Conservation (phyloP, 345 rosid genomes). For the Camelina neglecta region DNA sequence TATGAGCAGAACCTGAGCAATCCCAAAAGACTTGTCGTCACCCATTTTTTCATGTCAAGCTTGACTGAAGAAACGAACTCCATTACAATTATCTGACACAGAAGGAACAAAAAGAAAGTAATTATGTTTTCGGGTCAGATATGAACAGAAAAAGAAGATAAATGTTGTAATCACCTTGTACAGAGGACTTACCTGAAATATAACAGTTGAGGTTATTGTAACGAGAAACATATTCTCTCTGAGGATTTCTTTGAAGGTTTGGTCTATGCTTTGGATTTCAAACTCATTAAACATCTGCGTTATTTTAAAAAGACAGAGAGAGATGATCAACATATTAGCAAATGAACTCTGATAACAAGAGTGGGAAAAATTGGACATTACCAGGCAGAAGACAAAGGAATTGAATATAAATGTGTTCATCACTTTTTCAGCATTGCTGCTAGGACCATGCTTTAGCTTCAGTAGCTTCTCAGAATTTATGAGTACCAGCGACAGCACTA, state of each 20-base stretch:
- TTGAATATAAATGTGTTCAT: conserved; percentile 77
- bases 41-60: conserved; percentile 65
- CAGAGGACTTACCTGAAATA: conserved; percentile 60
- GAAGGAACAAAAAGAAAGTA: not conserved
- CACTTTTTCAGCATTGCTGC: conserved; percentile 52
- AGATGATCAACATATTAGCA: conserved; percentile 16
- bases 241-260: conserved; percentile 62
- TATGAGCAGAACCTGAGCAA: conserved; percentile 56
- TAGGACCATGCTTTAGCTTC: conserved; percentile 45
- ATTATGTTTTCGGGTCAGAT: not conserved
- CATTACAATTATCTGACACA: conserved; percentile 58
- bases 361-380: conserved; percentile 43
- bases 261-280: conserved; percentile 74
- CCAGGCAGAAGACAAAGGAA: conserved; percentile 73
- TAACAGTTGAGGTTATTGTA: conserved; percentile 54
- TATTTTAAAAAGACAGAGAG: not conserved
- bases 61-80: conserved; percentile 55
- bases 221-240: conserved; percentile 69
- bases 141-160: not conserved
- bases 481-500: conserved; percentile 61
- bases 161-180: not conserved
- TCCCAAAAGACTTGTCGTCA: conserved; percentile 51
- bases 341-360: not conserved
- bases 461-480: conserved; percentile 55
- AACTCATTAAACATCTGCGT: conserved; percentile 73